A percentile compares a stretch with the other conserved stretches of the same genome.
Evolutionary conservation across 768 basidiomycete species (phyloP).

Genomic region (Boletus tomentosulus): DNA sequence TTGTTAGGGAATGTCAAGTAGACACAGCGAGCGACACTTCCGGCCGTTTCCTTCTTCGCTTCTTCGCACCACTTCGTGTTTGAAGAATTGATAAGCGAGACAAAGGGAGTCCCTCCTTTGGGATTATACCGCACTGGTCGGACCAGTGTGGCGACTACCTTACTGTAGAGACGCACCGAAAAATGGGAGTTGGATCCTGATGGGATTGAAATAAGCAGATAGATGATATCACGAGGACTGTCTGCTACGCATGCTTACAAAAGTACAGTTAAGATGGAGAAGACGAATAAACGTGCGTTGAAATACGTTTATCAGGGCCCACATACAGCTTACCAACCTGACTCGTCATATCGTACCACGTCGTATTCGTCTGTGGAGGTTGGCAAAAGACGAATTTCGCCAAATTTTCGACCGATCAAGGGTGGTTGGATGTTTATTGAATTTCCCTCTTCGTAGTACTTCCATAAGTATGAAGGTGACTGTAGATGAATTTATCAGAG

Average conservation of each 20-base stretch:
- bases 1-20: not conserved
- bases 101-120: constrained; percentile 20
- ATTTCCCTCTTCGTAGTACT: constrained; percentile 56
- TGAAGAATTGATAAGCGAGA: constrained; percentile 2
- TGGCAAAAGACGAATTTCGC: constrained; percentile 31
- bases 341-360: constrained; percentile 27
- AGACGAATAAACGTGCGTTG: not conserved
- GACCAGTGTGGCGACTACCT: not conserved
- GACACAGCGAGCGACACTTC: not conserved
- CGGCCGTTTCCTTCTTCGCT: not conserved
- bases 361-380: constrained; percentile 29
- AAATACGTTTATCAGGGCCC: not conserved
- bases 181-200: not conserved
- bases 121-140: not conserved
- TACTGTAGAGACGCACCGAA: not conserved
- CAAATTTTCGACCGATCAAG: constrained; percentile 48
- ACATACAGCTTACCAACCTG: not conserved
- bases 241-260: constrained; percentile 2
- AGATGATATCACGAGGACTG: not conserved
- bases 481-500: constrained; percentile 22
- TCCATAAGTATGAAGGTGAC: constrained; percentile 66
- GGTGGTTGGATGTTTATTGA: constrained; percentile 44
- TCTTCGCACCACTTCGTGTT: not conserved
- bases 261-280: constrained; percentile 1
- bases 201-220: not conserved